Evolutionary conservation across 202 grass and related monocot genomes (phyloP).

Genomic region (Schoenoplectus tabernaemontani): DNA sequence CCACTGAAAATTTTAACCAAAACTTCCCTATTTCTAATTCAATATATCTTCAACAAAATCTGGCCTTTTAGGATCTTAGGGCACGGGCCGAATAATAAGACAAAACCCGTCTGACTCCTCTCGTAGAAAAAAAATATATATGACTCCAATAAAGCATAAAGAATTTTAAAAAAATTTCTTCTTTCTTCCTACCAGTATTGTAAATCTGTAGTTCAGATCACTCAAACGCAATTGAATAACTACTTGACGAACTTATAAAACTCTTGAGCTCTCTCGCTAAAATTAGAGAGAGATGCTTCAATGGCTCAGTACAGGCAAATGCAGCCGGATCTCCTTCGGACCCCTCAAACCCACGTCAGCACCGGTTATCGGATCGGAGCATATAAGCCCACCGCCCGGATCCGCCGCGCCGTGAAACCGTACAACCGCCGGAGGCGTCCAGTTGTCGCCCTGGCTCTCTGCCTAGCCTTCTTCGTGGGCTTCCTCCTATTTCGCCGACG

Average conservation of each 20-base stretch:
- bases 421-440: constrained; percentile 30
- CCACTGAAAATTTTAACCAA: background rate
- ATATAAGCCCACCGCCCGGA: constrained; percentile 43
- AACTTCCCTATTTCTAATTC: background rate
- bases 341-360: constrained; percentile 27
- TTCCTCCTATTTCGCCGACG: constrained; percentile 48
- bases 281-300: constrained; percentile 22
- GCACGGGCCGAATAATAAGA: background rate
- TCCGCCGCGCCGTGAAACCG: constrained; percentile 58
- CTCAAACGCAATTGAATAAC: constrained; percentile 5
- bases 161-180: background rate
- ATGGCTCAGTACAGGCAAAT: constrained; percentile 83
- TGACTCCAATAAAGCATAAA: background rate
- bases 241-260: background rate
- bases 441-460: constrained; percentile 23
- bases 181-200: background rate
- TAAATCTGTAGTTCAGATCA: background rate
- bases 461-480: constrained; percentile 36
- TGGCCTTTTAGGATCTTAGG: too few relatives aligned
- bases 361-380: constrained; percentile 37
- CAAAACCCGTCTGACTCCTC: background rate
- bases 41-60: too few relatives aligned
- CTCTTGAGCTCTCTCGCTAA: constrained; percentile 9
- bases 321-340: constrained; percentile 44
- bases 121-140: background rate